Percentiles rank a stretch among this genome's conserved stretches.
Evolutionary conservation across 225 moss, liverwort and hornwort genomes (phyloP).

Genomic region (Sphagnum contortum): DNA sequence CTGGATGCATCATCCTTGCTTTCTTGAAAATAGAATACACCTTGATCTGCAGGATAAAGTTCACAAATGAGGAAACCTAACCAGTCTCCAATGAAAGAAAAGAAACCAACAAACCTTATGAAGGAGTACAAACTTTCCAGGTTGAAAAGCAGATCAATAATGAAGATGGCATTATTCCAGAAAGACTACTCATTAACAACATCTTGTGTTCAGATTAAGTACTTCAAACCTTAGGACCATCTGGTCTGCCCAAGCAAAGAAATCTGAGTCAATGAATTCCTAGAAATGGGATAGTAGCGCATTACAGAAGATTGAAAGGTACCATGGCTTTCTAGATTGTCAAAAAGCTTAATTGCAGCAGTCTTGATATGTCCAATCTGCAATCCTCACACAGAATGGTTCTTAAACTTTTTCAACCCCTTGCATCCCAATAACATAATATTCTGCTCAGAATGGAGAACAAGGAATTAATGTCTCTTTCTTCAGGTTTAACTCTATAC

Average conservation of each 20-base stretch:
- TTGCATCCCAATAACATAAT: background rate
- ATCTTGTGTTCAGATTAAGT: no score
- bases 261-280: background rate
- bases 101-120: no score
- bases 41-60: slow-evolving; percentile 19
- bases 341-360: slow-evolving; percentile 27
- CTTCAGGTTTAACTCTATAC: background rate
- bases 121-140: background rate
- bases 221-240: no score
- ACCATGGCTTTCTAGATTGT: slow-evolving; percentile 26
- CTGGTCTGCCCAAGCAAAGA: no score
- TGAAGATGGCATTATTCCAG: no score
- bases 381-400: background rate
- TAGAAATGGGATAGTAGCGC: background rate
- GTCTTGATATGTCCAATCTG: slow-evolving; percentile 18
- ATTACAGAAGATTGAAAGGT: background rate
- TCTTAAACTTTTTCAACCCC: background rate
- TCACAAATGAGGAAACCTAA: background rate
- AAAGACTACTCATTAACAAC: no score
- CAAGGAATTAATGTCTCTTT: background rate
- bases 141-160: background rate
- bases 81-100: background rate
- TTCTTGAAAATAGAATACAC: slow-evolving; percentile 31
- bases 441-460: background rate
- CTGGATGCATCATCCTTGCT: slow-evolving; percentile 16